Conservation (phyloP, 352 stramenopile genomes). For the Pythium aristosporum region DNA sequence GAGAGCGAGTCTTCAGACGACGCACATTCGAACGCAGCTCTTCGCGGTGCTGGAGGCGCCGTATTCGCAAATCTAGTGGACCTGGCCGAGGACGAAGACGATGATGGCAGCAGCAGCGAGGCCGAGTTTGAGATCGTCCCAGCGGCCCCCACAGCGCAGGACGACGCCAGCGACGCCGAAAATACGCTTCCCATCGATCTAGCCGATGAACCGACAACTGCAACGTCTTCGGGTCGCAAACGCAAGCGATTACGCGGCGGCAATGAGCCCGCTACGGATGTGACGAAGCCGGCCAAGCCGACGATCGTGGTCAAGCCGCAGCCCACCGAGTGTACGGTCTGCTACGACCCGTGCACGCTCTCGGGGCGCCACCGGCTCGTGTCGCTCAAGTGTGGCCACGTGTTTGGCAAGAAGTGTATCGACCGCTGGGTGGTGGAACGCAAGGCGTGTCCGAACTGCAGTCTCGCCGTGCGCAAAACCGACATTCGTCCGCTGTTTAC, state of each 20-base stretch:
- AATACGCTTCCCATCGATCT: conserved; percentile 8
- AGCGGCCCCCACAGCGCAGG: neutral
- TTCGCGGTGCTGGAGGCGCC: neutral
- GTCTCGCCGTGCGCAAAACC: conserved; percentile 35
- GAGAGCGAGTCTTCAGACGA: conserved; percentile 3
- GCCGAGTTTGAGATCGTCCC: conserved; percentile 18
- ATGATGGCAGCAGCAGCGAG: conserved; percentile 5
- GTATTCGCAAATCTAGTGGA: neutral
- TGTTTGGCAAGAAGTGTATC: conserved; percentile 77
- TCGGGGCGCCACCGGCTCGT: conserved; percentile 63
- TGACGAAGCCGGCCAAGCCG: conserved; percentile 11
- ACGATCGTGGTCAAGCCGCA: conserved; percentile 40
- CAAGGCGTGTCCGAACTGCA: conserved; percentile 73
- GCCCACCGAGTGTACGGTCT: conserved; percentile 73
- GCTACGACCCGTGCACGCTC: conserved; percentile 66
- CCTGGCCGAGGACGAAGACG: conserved; percentile 6
- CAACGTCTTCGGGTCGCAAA: neutral
- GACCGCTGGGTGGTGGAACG: conserved; percentile 67
- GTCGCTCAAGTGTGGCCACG: conserved; percentile 71
- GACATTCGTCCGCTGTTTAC: conserved; percentile 68
- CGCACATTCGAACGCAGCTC: neutral
- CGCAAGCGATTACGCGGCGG: conserved; percentile 17
- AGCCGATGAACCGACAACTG: neutral
- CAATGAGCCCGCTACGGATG: neutral
- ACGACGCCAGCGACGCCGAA: neutral